Percentiles rank a stretch among this genome's conserved stretches.
Conservation (phyloP, 768 basidiomycete species). For the Mycena albidolilacea region DNA sequence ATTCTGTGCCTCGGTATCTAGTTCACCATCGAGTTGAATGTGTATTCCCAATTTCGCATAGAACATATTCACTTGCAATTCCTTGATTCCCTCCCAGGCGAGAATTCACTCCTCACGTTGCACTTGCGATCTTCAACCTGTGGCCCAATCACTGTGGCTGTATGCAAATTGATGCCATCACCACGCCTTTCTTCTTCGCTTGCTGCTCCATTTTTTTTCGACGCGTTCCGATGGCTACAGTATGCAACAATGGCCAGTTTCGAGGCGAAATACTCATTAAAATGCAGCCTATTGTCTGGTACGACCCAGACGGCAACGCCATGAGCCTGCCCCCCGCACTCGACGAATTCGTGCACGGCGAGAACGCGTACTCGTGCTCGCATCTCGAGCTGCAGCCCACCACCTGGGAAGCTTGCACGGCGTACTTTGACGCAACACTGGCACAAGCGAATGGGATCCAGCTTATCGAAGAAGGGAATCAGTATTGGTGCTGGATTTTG, state of each 20-base stretch:
- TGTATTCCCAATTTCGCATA: too few species aligned
- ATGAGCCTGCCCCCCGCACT: constrained; percentile 7
- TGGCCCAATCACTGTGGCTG: too few species aligned
- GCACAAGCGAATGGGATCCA: constrained; percentile 2
- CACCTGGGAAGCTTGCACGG: constrained; percentile 23
- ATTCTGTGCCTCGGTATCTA: too few species aligned
- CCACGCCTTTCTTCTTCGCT: too few species aligned
- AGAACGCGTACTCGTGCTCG: constrained; percentile 26
- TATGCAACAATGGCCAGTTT: not conserved
- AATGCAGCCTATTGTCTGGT: constrained; percentile 16
- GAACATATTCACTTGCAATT: too few species aligned
- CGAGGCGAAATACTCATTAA: not conserved
- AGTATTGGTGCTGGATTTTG: constrained; percentile 30
- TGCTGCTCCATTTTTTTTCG: not conserved
- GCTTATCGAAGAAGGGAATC: constrained; percentile 19
- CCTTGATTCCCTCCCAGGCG: too few species aligned
- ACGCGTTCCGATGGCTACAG: constrained; percentile 8
- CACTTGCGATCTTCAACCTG: too few species aligned
- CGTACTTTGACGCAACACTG: constrained; percentile 12
- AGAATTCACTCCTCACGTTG: too few species aligned
- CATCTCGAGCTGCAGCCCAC: constrained; percentile 20
- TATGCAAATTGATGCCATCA: too few species aligned
- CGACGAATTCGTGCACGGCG: constrained; percentile 28
- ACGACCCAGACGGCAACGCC: constrained; percentile 24
- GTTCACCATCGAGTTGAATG: too few species aligned